These are phyloP conservation scores for Pseudozyma flocculosa DNA, from an alignment of 1,284 basidiomycete species.

Conservation along the genomic window DNA sequence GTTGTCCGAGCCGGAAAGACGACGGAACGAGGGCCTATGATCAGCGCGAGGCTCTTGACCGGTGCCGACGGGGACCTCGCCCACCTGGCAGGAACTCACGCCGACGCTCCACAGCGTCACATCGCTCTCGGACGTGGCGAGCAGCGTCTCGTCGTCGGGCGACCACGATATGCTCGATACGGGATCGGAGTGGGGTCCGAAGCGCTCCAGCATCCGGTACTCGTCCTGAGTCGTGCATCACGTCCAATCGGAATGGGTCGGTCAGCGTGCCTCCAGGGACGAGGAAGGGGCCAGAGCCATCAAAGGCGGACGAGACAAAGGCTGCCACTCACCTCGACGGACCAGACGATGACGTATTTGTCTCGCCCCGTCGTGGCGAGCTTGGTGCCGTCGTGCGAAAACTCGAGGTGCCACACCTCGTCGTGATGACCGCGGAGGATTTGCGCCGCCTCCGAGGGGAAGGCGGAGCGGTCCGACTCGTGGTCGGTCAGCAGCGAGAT, in stretches of 20 bases:
- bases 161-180: constrained; percentile 63
- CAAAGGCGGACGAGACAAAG: too few species aligned
- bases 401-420: constrained; percentile 93
- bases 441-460: constrained; percentile 71
- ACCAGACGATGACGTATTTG: constrained; percentile 83
- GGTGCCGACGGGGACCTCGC: too few species aligned
- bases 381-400: constrained; percentile 83
- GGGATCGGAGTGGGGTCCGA: constrained; percentile 34
- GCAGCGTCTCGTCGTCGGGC: constrained; percentile 38
- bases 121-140: constrained; percentile 38
- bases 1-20: too few species aligned
- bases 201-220: constrained; percentile 27
- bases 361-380: constrained; percentile 88
- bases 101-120: constrained; percentile 37
- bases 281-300: too few species aligned
- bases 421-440: constrained; percentile 82
- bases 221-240: constrained; percentile 14
- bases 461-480: constrained; percentile 71
- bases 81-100: not conserved
- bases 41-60: too few species aligned
- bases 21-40: too few species aligned
- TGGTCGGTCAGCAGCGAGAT: constrained; percentile 87
- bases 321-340: constrained; percentile 6
- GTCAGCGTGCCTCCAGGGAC: too few species aligned
- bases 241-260: too few species aligned